Conservation (phyloP, 768 basidiomycete genomes). For the Antrodiella citrinella region DNA sequence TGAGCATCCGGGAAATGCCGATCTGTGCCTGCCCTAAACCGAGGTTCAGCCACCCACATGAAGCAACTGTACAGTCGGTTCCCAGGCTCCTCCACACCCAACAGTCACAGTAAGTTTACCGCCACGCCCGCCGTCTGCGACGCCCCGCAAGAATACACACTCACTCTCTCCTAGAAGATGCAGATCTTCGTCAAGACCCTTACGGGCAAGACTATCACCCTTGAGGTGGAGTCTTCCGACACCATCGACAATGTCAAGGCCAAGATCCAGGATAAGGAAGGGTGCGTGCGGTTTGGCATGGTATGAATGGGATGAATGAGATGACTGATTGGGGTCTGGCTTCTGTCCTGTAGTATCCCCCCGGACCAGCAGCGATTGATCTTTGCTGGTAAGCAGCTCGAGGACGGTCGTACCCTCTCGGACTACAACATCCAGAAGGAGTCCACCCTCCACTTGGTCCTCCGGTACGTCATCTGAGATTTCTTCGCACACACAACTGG, state of each 20-base stretch:
- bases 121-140: conserved; percentile 7
- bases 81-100: conserved; percentile 19
- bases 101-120: conserved; percentile 14
- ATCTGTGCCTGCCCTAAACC: conserved; percentile 20
- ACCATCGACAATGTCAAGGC: conserved; percentile 95
- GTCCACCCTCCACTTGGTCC: conserved; percentile 94
- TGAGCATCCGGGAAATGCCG: not conserved
- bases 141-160: conserved; percentile 11
- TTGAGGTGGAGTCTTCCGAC: conserved; percentile 95
- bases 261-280: conserved; percentile 75
- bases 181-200: conserved; percentile 83
- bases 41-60: conserved; percentile 14
- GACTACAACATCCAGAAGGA: conserved; percentile 99
- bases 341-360: conserved; percentile 52
- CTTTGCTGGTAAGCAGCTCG: conserved; percentile 97
- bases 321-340: conserved; percentile 2
- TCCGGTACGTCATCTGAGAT: conserved; percentile 53
- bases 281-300: conserved; percentile 28
- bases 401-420: conserved; percentile 92
- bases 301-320: not conserved
- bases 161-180: conserved; percentile 23
- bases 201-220: conserved; percentile 96
- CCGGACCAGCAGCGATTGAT: conserved; percentile 94
- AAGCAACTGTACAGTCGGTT: conserved; percentile 22
- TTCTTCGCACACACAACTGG: not conserved